A percentile compares a stretch with the other conserved stretches of the same genome.
These are phyloP conservation scores for Dentipellis sp. DNA, from an alignment of 768 basidiomycete species.

Conservation along the genomic window DNA sequence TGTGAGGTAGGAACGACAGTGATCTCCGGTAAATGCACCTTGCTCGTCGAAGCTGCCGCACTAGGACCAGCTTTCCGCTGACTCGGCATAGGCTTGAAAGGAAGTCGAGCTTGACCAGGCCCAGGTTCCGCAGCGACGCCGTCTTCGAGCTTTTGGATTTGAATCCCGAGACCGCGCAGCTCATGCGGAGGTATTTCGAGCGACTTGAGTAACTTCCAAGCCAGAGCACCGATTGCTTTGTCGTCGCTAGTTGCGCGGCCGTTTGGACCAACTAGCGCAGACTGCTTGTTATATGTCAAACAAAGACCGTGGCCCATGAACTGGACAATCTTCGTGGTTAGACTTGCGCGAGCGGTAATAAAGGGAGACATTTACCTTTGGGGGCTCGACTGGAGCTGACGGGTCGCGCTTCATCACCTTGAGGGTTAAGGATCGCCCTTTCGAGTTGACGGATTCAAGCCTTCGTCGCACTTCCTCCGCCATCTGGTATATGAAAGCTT, in stretches of 20 bases:
- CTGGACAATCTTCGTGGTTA: conserved; percentile 27
- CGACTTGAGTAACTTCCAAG: conserved; percentile 64
- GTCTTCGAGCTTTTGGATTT: conserved; percentile 79
- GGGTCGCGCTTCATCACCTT: conserved; percentile 87
- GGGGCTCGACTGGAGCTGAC: conserved; percentile 77
- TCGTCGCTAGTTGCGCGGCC: conserved; percentile 69
- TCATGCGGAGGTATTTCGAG: conserved; percentile 79
- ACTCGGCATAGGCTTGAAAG: conserved; percentile 36
- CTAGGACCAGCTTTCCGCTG: not conserved
- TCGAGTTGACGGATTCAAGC: conserved; percentile 56
- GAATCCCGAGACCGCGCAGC: conserved; percentile 86
- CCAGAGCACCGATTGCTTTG: conserved; percentile 61
- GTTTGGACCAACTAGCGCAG: conserved; percentile 44
- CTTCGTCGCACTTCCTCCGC: conserved; percentile 68
- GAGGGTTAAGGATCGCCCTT: conserved; percentile 69
- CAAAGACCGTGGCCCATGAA: conserved; percentile 90
- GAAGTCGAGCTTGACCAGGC: conserved; percentile 49
- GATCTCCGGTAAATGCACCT: not conserved
- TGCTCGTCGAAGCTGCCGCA: not conserved
- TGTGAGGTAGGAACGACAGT: not conserved
- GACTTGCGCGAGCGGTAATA: not conserved
- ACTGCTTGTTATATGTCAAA: conserved; percentile 72
- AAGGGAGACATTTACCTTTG: conserved; percentile 52
- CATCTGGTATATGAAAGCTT: conserved; percentile 69
- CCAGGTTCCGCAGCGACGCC: conserved; percentile 24